A percentile compares a stretch with the other conserved stretches of the same genome.
Conservation (phyloP, 192 early-diverging fungal species). For the Entrophospora sp. region DNA sequence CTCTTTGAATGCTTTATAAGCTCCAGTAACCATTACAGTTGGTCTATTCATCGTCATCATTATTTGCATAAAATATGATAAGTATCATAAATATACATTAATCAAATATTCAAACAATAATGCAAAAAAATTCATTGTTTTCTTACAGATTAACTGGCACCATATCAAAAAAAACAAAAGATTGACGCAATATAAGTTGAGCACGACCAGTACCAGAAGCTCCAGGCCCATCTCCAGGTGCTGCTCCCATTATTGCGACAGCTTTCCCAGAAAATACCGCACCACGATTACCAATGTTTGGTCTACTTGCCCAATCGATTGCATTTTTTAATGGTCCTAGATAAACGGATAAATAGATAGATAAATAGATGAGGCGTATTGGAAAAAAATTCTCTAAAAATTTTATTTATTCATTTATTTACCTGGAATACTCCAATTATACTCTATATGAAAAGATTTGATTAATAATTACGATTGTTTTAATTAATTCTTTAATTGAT, state of each 20-base stretch:
- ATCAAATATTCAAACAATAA: too few species aligned
- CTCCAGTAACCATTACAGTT: too few species aligned
- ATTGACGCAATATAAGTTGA: not conserved
- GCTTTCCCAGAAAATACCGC: not conserved
- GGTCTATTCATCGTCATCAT: too few species aligned
- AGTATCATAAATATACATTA: too few species aligned
- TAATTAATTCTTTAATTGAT: too few species aligned
- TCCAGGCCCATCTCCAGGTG: not conserved
- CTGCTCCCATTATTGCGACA: not conserved
- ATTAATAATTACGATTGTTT: not conserved
- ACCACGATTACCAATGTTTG: not conserved
- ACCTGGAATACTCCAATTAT: constrained; percentile 13
- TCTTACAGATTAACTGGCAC: not conserved
- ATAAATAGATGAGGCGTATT: not conserved
- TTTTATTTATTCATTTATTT: not conserved
- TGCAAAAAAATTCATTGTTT: too few species aligned
- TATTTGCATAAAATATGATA: too few species aligned
- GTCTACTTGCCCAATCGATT: constrained; percentile 10
- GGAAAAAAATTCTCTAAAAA: not conserved
- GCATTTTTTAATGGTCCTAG: constrained; percentile 11
- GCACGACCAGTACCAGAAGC: not conserved
- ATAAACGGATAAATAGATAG: not conserved
- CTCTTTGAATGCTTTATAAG: too few species aligned
- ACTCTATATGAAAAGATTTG: not conserved
- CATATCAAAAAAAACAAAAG: not conserved